Evolutionary conservation across 106 monocot species (phyloP), one percentile per base, ranked within the genome.

Genomic region (Acanthochlamys bracteata): DNA sequence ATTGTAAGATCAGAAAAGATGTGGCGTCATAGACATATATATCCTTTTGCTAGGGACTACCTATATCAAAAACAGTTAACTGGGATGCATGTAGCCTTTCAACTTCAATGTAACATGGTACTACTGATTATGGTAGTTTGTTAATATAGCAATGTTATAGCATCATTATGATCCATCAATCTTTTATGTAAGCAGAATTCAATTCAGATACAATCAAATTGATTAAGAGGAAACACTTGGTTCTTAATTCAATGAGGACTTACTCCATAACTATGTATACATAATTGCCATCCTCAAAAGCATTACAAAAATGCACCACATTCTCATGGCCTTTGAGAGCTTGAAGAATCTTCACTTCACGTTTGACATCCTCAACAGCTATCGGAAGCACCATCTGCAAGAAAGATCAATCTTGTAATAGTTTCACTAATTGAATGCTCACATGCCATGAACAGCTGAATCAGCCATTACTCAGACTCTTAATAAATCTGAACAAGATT

Each of bases 211-310:
- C 6, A 33, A 33, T 33, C 33, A 33, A 33, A 33, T 33, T 33
- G 33, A 33, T 33, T 33, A 33, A 33, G 4, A 3, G 4, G 33
- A 33, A 6, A 33, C 6, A 10, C 17, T 49, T 10, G 2, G 49
- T 14, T 17, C 49, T 49, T 4, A 14, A 14, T 49, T 49, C 49
- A 49, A 49, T 49, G 49, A 2, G 17, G 9, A 85, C 94, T 84
- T 83, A 93, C 93, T 93, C 93, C 93, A 93, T 93, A 66, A 89
- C 93, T 57, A 93, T 93, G 64, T 86, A 93, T 4, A 93, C 93
- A 81, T 79, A 93, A 54, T 71, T 56, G 57, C 86, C 82, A 75
- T 95, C 90, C 68, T 95, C 94, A 71, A 84, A 95, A 64, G 89
- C 89, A 74, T 95, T 80, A 70, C 86, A 65, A 78, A 95, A 95